Evolutionary conservation across 2,329 filamentous ascomycete species (phyloP).

Genomic region (Botrytis byssoidea): DNA sequence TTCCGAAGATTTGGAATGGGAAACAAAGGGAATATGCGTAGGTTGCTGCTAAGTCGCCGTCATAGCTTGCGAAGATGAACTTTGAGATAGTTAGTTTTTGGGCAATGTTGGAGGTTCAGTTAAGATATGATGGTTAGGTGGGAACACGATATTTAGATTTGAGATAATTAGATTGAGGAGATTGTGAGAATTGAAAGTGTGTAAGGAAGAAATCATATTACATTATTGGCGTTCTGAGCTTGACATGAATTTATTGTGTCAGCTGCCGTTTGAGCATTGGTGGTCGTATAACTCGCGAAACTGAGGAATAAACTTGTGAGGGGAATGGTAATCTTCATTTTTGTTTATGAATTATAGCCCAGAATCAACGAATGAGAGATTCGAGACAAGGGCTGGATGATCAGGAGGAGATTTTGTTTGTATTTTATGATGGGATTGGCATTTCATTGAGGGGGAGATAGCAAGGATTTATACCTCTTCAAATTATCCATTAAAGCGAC

Average conservation of each 20-base stretch:
- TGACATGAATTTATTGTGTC: not conserved
- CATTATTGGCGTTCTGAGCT: not conserved
- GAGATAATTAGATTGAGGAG: not conserved
- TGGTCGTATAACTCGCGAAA: not conserved
- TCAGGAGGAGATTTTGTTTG: not conserved
- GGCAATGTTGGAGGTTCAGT: not conserved
- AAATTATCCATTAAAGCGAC: not conserved
- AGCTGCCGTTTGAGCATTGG: not conserved
- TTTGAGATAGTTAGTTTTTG: not conserved
- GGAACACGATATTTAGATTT: not conserved
- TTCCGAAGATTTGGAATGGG: not conserved
- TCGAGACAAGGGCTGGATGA: not conserved
- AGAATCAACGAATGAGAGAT: not conserved
- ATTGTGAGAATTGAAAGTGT: too few relatives aligned
- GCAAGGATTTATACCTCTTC: not conserved
- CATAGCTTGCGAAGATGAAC: not conserved
- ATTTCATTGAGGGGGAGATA: too few relatives aligned
- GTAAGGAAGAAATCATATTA: not conserved
- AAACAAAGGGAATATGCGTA: not conserved
- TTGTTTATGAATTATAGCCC: accelerated
- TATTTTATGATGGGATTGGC: not conserved
- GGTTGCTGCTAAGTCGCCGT: not conserved
- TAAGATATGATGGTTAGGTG: not conserved
- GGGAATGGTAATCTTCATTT: not conserved
- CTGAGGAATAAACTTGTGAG: not conserved